These are phyloP conservation scores for Nigrospora sphaerica DNA, from an alignment of 2,329 filamentous ascomycete species.

Conservation along the genomic window DNA sequence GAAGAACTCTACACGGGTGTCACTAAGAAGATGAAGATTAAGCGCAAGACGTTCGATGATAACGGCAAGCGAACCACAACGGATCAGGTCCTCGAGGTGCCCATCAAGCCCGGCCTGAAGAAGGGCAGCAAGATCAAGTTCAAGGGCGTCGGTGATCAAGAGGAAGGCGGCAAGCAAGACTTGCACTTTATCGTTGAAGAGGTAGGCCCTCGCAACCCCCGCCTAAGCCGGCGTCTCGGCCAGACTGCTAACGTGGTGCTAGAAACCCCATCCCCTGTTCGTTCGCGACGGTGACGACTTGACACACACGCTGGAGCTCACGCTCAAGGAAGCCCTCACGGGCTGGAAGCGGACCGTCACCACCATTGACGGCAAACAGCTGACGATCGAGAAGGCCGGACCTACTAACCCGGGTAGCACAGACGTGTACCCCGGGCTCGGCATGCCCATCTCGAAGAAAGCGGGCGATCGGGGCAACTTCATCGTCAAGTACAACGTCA, in stretches of 20 bases:
- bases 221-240: not conserved
- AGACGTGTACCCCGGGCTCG: slow-evolving; percentile 76
- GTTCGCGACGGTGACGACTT: slow-evolving; percentile 85
- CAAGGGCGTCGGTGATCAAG: slow-evolving; percentile 93
- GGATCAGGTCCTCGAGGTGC: slow-evolving; percentile 87
- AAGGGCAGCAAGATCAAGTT: slow-evolving; percentile 99
- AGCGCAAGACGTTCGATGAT: slow-evolving; percentile 88
- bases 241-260: slow-evolving; percentile 29
- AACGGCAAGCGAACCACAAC: slow-evolving; percentile 78
- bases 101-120: slow-evolving; percentile 92
- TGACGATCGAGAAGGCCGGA: slow-evolving; percentile 71
- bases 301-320: slow-evolving; percentile 68
- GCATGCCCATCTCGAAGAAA: slow-evolving; percentile 93
- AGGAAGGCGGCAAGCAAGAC: slow-evolving; percentile 92
- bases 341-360: slow-evolving; percentile 89
- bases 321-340: slow-evolving; percentile 88
- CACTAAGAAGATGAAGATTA: slow-evolving; percentile 97
- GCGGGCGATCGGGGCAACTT: slow-evolving; percentile 80
- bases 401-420: slow-evolving; percentile 80
- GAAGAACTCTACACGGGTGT: slow-evolving; percentile 85
- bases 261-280: slow-evolving; percentile 85
- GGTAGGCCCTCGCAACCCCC: slow-evolving; percentile 46
- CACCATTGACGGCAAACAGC: slow-evolving; percentile 86
- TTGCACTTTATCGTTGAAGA: slow-evolving; percentile 91
- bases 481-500: slow-evolving; percentile 83